Percentiles rank a stretch among this genome's conserved stretches.
phyloP scores from a whole-genome alignment of 371 early-diverging fungal genomes.

The Catenaria anguillulae region DNA sequence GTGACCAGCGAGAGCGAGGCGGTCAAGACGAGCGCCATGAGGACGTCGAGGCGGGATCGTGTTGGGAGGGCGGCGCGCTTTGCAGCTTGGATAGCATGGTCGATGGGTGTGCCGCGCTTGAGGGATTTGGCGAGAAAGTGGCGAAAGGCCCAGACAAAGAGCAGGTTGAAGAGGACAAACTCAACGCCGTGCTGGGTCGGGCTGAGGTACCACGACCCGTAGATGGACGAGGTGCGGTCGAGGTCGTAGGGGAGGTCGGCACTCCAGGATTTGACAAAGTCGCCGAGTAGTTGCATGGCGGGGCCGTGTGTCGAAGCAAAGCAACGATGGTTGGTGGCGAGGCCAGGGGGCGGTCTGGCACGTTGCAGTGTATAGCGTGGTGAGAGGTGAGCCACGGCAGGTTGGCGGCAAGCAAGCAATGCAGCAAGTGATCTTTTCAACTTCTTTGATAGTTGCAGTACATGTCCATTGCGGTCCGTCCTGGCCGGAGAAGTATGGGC shows the following conservation, averaged over 20 bases:
- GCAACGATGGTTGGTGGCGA: no score
- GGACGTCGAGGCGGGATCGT: slow-evolving; percentile 21
- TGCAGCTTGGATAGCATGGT: background rate
- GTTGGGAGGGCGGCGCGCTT: background rate
- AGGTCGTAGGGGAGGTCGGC: slow-evolving; percentile 36
- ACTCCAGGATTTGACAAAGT: slow-evolving; percentile 3
- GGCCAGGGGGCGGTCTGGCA: no score
- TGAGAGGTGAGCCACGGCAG: no score
- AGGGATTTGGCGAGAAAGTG: slow-evolving; percentile 29
- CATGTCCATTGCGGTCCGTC: no score
- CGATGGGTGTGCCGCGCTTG: slow-evolving; percentile 16
- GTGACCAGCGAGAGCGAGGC: slow-evolving; percentile 28
- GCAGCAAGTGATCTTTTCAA: no score
- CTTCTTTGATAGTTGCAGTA: no score
- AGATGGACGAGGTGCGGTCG: slow-evolving; percentile 34
- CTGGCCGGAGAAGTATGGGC: no score
- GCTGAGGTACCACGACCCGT: slow-evolving; percentile 41
- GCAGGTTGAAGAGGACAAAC: slow-evolving; percentile 30
- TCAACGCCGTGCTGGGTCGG: slow-evolving; percentile 43
- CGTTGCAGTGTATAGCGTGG: no score
- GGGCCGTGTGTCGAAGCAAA: no score
- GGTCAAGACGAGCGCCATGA: slow-evolving; percentile 21
- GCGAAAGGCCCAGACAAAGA: slow-evolving; percentile 23
- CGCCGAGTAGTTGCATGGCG: slow-evolving; percentile 1
- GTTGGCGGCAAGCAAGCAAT: no score